These are phyloP conservation scores for Aspergillus mulundensis DNA, from an alignment of 495 filamentous ascomycete genomes.

Conservation along the genomic window DNA sequence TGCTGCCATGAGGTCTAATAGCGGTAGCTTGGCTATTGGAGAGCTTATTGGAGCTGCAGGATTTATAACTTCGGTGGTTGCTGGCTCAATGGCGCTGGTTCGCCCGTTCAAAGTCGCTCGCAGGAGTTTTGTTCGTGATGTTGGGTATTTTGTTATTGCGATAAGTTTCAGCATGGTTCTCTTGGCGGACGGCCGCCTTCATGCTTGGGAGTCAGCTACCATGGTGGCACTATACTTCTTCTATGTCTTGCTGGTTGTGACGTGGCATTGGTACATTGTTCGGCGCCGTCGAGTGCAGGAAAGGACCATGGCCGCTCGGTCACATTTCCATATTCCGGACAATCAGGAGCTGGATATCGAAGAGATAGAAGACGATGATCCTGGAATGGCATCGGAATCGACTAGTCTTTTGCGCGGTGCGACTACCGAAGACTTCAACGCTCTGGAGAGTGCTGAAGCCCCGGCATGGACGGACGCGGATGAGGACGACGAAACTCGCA, in stretches of 20 bases:
- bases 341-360: slow-evolving; percentile 67
- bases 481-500: slow-evolving; percentile 68
- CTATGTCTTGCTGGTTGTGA: slow-evolving; percentile 84
- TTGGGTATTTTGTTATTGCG: slow-evolving; percentile 88
- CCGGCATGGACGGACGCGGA: slow-evolving; percentile 48
- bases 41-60: slow-evolving; percentile 93
- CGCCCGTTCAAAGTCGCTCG: slow-evolving; percentile 87
- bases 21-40: slow-evolving; percentile 90
- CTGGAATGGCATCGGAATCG: slow-evolving; percentile 47
- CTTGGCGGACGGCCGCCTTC: slow-evolving; percentile 76
- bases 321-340: slow-evolving; percentile 64
- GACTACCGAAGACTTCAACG: slow-evolving; percentile 63
- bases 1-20: slow-evolving; percentile 94
- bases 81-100: slow-evolving; percentile 96
- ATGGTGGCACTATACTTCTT: slow-evolving; percentile 94
- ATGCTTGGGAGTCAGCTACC: slow-evolving; percentile 78
- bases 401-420: slow-evolving; percentile 49
- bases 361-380: slow-evolving; percentile 72
- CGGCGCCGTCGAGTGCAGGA: slow-evolving; percentile 55
- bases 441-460: slow-evolving; percentile 61
- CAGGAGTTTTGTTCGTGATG: slow-evolving; percentile 86
- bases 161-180: slow-evolving; percentile 85
- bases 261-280: slow-evolving; percentile 84
- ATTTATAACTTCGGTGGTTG: slow-evolving; percentile 96
- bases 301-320: slow-evolving; percentile 65